Conservation (phyloP, 306 rosid species). For the Ochetophila trinervis region DNA sequence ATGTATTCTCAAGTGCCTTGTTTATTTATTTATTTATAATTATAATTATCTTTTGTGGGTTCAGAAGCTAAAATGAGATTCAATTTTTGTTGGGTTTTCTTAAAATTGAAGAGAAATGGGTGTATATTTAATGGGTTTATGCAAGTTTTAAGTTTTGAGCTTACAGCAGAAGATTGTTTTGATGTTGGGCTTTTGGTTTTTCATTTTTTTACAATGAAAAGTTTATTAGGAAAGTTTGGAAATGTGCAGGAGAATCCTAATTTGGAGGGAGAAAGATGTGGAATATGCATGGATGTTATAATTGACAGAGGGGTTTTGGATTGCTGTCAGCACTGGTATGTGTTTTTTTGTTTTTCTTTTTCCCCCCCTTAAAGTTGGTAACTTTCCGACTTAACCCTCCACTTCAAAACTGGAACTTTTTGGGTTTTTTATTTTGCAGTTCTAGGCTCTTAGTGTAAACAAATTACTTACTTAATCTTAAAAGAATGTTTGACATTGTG, state of each 20-base stretch:
- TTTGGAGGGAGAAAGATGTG: constrained; percentile 73
- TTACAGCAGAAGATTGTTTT: background rate
- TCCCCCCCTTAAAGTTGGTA: background rate
- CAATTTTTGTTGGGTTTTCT: background rate
- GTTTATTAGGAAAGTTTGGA: constrained; percentile 4
- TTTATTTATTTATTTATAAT: background rate
- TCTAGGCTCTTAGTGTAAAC: background rate
- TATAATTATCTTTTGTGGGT: background rate
- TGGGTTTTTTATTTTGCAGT: background rate
- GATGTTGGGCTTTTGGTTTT: constrained; percentile 13
- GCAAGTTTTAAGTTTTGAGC: background rate
- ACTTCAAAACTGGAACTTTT: background rate
- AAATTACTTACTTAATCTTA: background rate
- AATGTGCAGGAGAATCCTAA: constrained; percentile 50
- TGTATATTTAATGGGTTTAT: background rate
- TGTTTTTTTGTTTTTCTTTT: too few species aligned
- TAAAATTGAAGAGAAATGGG: background rate
- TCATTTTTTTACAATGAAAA: background rate
- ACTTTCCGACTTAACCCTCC: background rate
- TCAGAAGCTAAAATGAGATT: background rate
- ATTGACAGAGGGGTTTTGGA: constrained; percentile 92
- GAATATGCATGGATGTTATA: constrained; percentile 89
- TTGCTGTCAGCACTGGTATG: constrained; percentile 96
- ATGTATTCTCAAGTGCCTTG: constrained; percentile 44
- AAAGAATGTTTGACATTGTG: background rate